A percentile compares a stretch with the other conserved stretches of the same genome.
phyloP scores from a whole-genome alignment of 305 asterid genomes.

The Withania somnifera region DNA sequence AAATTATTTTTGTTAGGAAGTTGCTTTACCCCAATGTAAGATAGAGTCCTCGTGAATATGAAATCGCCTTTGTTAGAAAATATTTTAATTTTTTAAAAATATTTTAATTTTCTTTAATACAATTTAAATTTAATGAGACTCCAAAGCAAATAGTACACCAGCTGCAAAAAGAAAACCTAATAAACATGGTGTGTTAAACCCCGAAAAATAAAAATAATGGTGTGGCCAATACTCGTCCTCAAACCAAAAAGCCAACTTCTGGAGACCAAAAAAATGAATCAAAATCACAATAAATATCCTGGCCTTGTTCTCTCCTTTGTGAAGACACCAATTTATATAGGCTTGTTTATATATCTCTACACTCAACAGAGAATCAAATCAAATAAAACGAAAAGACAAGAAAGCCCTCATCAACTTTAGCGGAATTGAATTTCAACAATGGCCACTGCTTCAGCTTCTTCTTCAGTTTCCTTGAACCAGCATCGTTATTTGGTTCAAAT shows the following conservation, averaged over 20 bases:
- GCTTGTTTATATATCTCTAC: constrained; percentile 28
- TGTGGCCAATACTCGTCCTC: neutral
- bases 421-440: constrained; percentile 11
- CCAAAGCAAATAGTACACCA: too few species aligned
- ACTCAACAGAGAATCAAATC: constrained; percentile 15
- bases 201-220: neutral
- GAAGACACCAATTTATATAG: constrained; percentile 56
- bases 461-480: constrained; percentile 22
- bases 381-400: neutral
- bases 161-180: too few species aligned
- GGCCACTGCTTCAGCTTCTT: constrained; percentile 24
- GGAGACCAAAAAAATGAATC: constrained; percentile 22
- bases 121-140: too few species aligned
- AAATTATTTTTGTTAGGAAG: too few species aligned
- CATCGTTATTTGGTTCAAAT: constrained; percentile 17
- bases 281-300: constrained; percentile 31
- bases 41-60: too few species aligned
- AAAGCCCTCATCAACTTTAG: constrained; percentile 4
- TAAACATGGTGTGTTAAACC: too few species aligned
- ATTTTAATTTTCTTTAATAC: too few species aligned
- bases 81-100: too few species aligned
- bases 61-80: too few species aligned
- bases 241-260: neutral
- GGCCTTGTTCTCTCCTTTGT: constrained; percentile 36
- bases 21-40: too few species aligned